Base-by-base conservation (phyloP, 352 stramenopile genomes). In the Peronospora farinosa region DNA sequence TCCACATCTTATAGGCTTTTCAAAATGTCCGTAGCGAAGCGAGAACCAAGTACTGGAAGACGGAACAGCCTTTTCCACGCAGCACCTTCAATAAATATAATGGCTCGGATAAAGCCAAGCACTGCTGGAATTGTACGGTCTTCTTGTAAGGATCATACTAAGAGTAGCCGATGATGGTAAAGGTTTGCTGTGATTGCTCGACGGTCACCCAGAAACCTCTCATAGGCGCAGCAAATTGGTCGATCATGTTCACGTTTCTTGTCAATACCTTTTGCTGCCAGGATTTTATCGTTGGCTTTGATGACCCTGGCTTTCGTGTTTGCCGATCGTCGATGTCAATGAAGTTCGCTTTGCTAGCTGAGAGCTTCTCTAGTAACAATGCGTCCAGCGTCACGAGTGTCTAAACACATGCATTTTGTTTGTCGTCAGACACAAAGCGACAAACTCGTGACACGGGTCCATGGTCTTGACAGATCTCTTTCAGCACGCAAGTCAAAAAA, bases 181-280 rank as follows among this genome's bases (percentile, higher is more conserved):
- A n/a, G n/a, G n/a, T n/a, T n/a, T n/a, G n/a, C n/a, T n/a, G n/a
- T n/a, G n/a, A n/a, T n/a, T n/a, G n/a, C n/a, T n/a, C n/a, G n/a
- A n/a, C n/a, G n/a, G n/a, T n/a, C n/a, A n/a, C n/a, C n/a, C n/a
- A n/a, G 58, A 9, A 92, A 44, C n/a, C 90, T 86, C 2, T 23
- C 21, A n/a, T n/a, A 23, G 4, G 21, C 2, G 21, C 21, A 23
- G 4, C 21, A 23, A 5, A 96, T 85, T 0, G 87, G 84, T 0
- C 88, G 85, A 47, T 96, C 97, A 38, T 95, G 76, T 47, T 97
- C 88, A 0, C 88, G 69, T 62, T 96, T 95, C 42, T 96, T 84
- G 54, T 96, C 84, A 44, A 97, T 96, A 0, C 78, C 81, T 33
- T 87, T 78, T 6, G 90, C 87, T 0, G 84, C 74, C 8, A 88